Evolutionary conservation across 2,329 filamentous ascomycete genomes (phyloP), one percentile per base, ranked within the genome.

Genomic region (Aspergillus amoenus): DNA sequence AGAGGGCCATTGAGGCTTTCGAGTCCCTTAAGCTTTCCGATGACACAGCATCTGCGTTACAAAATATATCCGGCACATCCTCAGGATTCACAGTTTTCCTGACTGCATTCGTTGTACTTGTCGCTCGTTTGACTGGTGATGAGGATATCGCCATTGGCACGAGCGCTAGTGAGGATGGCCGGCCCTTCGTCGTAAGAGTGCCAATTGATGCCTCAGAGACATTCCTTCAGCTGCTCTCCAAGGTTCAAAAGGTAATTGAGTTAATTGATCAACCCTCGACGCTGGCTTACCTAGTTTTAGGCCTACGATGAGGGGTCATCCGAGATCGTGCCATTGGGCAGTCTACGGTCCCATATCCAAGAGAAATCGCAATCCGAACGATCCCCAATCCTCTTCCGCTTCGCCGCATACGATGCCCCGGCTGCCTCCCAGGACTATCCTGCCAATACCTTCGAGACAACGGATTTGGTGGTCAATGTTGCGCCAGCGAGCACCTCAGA

Each of bases 91-190:
- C 71, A 3, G 68, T 78, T 41, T 69, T 80, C 46, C 63, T 80
- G 57, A 72, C 77, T 21, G 76, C 77, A 18, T 76, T 78, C 46
- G 68, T 78, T 3, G 68, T 78, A 49, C 67, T 80, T 44, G 76
- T 78, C 21, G 73, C 73, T 58, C 74, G 78, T 58, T 66, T 80
- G 61, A 80, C 78, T 13, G 78, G 78, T 17, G 78, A 80, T 58
- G 78, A 80, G 60, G 78, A 80, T 62, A 79, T 80, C 58, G 75
- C 76, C 34, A 68, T 80, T 54, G 78, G 75, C 37, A 78, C 78
- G 44, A 79, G 74, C 56, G 68, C 70, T 12, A 70, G 67, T 9
- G 73, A 75, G 43, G 76, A 78, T 62, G 77, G 76, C 30, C 74
- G 76, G 44, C 73, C 76, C 43, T 79, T 79, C 58, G 76, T 80